Conservation (phyloP, 805 yeast genomes). For the Grigorovia humatica region DNA sequence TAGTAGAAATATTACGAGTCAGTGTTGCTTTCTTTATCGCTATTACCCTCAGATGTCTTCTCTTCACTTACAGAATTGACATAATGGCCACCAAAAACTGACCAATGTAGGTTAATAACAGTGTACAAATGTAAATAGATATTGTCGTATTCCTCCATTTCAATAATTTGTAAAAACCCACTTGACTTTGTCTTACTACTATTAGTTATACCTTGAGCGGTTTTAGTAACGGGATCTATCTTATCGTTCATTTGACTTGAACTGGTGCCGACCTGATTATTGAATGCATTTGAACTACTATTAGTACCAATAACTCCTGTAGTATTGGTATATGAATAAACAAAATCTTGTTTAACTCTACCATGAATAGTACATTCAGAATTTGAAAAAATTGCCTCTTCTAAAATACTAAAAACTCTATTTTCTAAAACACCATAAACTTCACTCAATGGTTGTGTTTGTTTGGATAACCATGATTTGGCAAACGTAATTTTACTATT, state of each 20-base stretch:
- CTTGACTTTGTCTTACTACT: not conserved
- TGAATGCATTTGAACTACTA: not conserved
- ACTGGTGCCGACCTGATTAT: not conserved
- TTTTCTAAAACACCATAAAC: constrained; percentile 70
- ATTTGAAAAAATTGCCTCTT: constrained; percentile 28
- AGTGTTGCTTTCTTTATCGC: not conserved
- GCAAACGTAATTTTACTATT: constrained; percentile 39
- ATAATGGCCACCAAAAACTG: constrained; percentile 68
- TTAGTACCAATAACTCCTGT: constrained; percentile 4
- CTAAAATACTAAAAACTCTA: constrained; percentile 45
- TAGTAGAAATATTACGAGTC: not conserved
- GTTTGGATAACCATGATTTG: constrained; percentile 71
- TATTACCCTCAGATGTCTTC: not conserved
- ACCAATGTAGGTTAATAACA: constrained; percentile 70
- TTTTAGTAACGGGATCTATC: not conserved
- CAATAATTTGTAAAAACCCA: constrained; percentile 14
- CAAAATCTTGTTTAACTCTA: constrained; percentile 27
- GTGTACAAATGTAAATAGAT: constrained; percentile 53
- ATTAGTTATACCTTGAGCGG: not conserved
- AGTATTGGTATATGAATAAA: constrained; percentile 15
- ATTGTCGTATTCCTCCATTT: constrained; percentile 44
- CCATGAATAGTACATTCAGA: constrained; percentile 31
- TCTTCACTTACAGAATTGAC: constrained; percentile 30
- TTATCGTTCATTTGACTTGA: not conserved
- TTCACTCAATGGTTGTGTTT: constrained; percentile 72